Base-by-base conservation (phyloP, 179 eudicot genomes). In the Gypsophila paniculata region DNA sequence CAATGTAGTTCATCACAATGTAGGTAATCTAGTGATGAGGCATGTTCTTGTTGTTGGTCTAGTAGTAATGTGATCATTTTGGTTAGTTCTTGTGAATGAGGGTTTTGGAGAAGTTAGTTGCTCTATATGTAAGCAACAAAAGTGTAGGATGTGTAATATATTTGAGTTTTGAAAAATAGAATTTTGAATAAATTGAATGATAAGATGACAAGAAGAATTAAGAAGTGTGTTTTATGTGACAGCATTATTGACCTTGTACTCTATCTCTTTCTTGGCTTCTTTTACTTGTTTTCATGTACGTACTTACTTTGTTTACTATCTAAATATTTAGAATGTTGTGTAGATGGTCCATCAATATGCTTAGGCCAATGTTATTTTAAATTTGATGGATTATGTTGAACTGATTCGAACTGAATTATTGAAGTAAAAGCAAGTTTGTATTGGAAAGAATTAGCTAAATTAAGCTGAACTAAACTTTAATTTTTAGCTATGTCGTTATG, bases 161-260 rank as follows among this genome's bases (percentile, higher is more conserved):
- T 42, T 42, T 42, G 46, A 42, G 8, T 6, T 42, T 42, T 42
- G 46, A 42, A n/a, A n/a, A n/a, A 42, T 42, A 42, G 0, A 54
- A 18, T 19, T 44, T 21, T 39, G 29, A 65, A 65, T 19, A 21
- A 66, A 53, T 11, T 39, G 29, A 65, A 65, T 19, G 11, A 66
- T 53, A 74, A 53, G 80, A 73, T 74, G 36, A 61, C 65, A 76
- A 49, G 32, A 71, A 46, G 53, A 34, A 34, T 72, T 64, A 77
- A 80, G 69, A 25, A 55, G 44, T 32, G 15, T 65, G 76, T 81
- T 80, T 83, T 79, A 79, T 83, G 77, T 80, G 69, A 76, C 71
- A 77, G 70, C 58, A 72, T 82, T 73, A 81, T 78, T 79, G 80
- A 82, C 78, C 82, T 79, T 85, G 90, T 86, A 82, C 55, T 75